A percentile compares a stretch with the other conserved stretches of the same genome.
phyloP scores from a whole-genome alignment of 2,329 filamentous ascomycete species.

The Aspergillus unguis region DNA sequence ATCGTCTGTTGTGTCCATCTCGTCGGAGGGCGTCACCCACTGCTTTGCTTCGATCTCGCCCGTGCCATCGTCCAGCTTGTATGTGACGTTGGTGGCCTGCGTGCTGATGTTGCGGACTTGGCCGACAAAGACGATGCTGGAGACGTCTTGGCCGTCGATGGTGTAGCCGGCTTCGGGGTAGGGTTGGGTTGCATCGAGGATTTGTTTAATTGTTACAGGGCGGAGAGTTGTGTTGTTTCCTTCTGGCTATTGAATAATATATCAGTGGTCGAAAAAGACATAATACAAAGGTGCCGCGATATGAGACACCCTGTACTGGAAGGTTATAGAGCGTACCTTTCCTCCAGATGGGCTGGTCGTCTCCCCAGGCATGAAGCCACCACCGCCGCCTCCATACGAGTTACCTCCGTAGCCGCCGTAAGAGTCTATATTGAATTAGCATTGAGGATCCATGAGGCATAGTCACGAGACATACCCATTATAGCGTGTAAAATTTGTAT shows the following conservation, averaged over 20 bases:
- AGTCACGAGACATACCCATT: constrained; percentile 1
- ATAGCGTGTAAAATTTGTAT: background rate
- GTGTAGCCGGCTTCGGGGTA: constrained; percentile 74
- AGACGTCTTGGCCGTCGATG: constrained; percentile 72
- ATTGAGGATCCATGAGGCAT: background rate
- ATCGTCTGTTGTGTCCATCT: constrained; percentile 38
- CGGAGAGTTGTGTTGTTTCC: constrained; percentile 77
- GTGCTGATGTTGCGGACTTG: constrained; percentile 82
- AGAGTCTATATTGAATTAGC: constrained; percentile 26
- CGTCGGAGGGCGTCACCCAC: constrained; percentile 44
- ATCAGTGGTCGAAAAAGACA: background rate
- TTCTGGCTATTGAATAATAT: constrained; percentile 40
- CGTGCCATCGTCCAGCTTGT: constrained; percentile 92
- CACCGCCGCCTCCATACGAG: constrained; percentile 53
- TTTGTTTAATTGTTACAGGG: constrained; percentile 92
- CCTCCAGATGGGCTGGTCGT: constrained; percentile 47
- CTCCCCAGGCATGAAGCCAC: constrained; percentile 57
- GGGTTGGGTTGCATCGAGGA: constrained; percentile 75
- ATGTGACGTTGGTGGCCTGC: constrained; percentile 89
- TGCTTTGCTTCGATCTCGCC: constrained; percentile 73
- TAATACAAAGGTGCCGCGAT: background rate
- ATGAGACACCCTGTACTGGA: background rate
- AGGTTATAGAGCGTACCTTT: constrained; percentile 30
- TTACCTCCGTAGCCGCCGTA: constrained; percentile 51
- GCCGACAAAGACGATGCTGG: constrained; percentile 79